Evolutionary conservation across 2,329 filamentous ascomycete genomes (phyloP), one percentile per base, ranked within the genome.

Genomic region (Bipolaris zeicola): DNA sequence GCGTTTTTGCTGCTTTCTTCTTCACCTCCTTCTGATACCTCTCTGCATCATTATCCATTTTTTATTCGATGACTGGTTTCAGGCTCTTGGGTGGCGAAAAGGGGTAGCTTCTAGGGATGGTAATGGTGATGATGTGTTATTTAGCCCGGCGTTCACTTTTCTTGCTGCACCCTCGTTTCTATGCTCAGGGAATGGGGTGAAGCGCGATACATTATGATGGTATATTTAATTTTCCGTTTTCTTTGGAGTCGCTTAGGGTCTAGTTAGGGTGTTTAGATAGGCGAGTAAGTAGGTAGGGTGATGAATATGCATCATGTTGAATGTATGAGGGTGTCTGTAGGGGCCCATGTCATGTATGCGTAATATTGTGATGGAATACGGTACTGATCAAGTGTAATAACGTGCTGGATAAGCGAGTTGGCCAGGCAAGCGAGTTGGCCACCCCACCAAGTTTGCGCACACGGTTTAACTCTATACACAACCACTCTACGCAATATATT

Each of bases 1-100:
- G 39, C 39, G 39, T 42, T 26, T 42, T 24, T 6, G 20, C 22
- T 24, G 28, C 22, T 42, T 26, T 41, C 38, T 41, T 14, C 10
- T 14, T 14, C 11, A 14, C 22, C 13, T 28, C 3, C n/a, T 28
- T 51, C n/a, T 38, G 62, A 64, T 64, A 62, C 62, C 62, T 64
- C 57, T 60, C 18, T 26, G 52, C 49, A 55, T 61, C 39, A 48
- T 58, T 47, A 42, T 26, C 36, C 36, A 8, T 16, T 42, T 42
- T 24, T 26, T 42, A 8, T 18, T 38, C 6, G 20, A 49, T 39
- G 34, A 37, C 34, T 24, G 34, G 46, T 39, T 38, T 39, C 6
- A n/a, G 22, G 39, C 39, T 42, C 14, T 26, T 8, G 20, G 13
- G 26, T 5, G n/a, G 39, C 39, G 22, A 26, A 26, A 26, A 26